Conservation (phyloP, 1,284 basidiomycete species). For the Puccinia coronata region DNA sequence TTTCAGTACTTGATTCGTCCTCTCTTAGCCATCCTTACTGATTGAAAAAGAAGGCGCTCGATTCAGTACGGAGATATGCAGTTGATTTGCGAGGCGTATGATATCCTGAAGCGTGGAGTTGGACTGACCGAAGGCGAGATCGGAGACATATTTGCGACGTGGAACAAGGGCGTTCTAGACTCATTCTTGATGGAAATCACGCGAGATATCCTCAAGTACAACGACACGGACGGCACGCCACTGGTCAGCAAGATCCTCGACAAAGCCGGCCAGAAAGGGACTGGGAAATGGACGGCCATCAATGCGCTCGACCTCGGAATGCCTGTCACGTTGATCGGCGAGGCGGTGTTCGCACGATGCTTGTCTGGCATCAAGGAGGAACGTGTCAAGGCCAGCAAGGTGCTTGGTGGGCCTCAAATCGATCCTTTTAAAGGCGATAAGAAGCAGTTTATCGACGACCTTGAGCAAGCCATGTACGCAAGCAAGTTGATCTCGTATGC, state of each 20-base stretch:
- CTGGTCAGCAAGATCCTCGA: slow-evolving; percentile 93
- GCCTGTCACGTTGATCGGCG: slow-evolving; percentile 94
- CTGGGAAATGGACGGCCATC: slow-evolving; percentile 99
- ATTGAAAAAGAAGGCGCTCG: background rate
- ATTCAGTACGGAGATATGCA: slow-evolving; percentile 95
- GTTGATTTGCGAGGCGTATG: slow-evolving; percentile 95
- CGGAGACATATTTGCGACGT: slow-evolving; percentile 62
- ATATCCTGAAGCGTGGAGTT: slow-evolving; percentile 96
- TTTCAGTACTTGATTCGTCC: slow-evolving; percentile 49
- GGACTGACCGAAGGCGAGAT: slow-evolving; percentile 64
- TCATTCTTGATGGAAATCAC: slow-evolving; percentile 99
- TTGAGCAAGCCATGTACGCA: slow-evolving; percentile 98
- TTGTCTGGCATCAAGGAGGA: slow-evolving; percentile 97
- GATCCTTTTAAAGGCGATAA: slow-evolving; percentile 97
- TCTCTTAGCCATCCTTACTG: background rate
- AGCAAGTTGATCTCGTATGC: slow-evolving; percentile 87
- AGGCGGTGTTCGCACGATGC: slow-evolving; percentile 99
- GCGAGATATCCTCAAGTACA: slow-evolving; percentile 89
- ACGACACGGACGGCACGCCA: slow-evolving; percentile 89
- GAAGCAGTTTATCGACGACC: slow-evolving; percentile 96
- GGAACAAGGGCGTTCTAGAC: slow-evolving; percentile 99
- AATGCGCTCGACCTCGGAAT: slow-evolving; percentile 94
- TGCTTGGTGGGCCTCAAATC: slow-evolving; percentile 82
- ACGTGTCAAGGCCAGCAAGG: slow-evolving; percentile 87
- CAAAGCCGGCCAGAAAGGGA: slow-evolving; percentile 97